Conservation (phyloP, 1,139 yeast genomes). For the Ashbya aceris region DNA sequence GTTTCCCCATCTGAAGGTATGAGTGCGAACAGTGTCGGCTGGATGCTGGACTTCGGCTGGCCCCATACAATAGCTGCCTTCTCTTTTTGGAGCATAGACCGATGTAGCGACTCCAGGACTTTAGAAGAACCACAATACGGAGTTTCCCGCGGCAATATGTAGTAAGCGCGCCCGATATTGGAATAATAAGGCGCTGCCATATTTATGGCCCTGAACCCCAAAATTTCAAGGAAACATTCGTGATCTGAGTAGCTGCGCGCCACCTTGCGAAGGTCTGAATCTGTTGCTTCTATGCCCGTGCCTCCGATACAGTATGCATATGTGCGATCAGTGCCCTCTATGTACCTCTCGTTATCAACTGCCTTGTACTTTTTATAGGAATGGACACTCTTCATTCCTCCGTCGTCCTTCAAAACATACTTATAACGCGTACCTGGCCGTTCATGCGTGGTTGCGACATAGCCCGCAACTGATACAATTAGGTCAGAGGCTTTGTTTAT, state of each 20-base stretch:
- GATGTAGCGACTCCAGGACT: conserved; percentile 61
- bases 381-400: conserved; percentile 44
- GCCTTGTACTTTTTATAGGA: conserved; percentile 36
- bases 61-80: conserved; percentile 72
- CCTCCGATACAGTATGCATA: conserved; percentile 40
- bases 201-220: conserved; percentile 53
- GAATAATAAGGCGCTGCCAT: conserved; percentile 42
- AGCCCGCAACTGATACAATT: conserved; percentile 66
- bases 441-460: conserved; percentile 50
- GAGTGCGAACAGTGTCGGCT: conserved; percentile 52
- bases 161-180: conserved; percentile 46
- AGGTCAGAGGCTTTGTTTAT: conserved; percentile 37
- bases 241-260: conserved; percentile 31
- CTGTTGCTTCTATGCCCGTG: conserved; percentile 33
- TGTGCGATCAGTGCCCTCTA: conserved; percentile 31
- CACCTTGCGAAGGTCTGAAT: conserved; percentile 31
- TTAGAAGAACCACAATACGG: conserved; percentile 52
- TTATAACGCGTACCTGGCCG: conserved; percentile 36
- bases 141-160: conserved; percentile 51
- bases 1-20: conserved; percentile 39
- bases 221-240: conserved; percentile 41
- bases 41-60: conserved; percentile 42
- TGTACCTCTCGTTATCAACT: conserved; percentile 37
- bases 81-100: conserved; percentile 42
- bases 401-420: conserved; percentile 45